Evolutionary conservation across 2,329 filamentous ascomycete genomes (phyloP), one percentile per base, ranked within the genome.

Genomic region (Eutypa lata): DNA sequence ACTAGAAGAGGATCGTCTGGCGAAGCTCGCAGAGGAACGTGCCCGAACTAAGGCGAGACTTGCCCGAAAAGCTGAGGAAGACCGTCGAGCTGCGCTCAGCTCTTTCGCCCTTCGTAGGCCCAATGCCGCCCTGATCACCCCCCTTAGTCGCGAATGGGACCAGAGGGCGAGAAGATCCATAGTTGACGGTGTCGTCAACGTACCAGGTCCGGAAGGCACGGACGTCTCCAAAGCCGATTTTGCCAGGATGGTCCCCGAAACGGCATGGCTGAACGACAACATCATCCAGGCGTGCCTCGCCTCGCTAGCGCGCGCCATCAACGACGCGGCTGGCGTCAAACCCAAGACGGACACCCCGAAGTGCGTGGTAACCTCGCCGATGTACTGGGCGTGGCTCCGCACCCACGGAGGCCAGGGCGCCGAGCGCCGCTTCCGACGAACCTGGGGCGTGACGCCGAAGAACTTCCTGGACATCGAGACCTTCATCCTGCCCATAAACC

Each of bases 221-320:
- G 73, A 79, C 13, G 69, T 89, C 16, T 73, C 65, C 1, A 66
- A 73, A 2, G 80, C 82, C 49, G 87, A 90, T 63, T 86, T 91
- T 61, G 73, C 71, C n/a, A 86, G 79, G 46, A 70, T 91, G 7
- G 75, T 87, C 16, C 73, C 74, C 18, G 67, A 73, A 8, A 75
- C 70, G 0, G 76, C 75, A 26, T 93, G 89, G 89, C 77, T 93
- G 7, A 91, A 92, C 57, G 89, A 92, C 66, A 86, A 89, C 60
- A 82, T 88, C 48, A 82, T 93, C 60, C 89, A 90, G 60, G 81
- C 82, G 14, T 82, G 82, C 47, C 75, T 91, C 24, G 70, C 78
- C 26, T 80, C 83, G 63, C 71, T 91, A 14, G 83, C 85, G 47
- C 73, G 76, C 16, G 78, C 77, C 48, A 71, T 85, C 61, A 87